Base-by-base conservation (phyloP, 768 basidiomycete species). In the Cystobasidium tubakii region DNA sequence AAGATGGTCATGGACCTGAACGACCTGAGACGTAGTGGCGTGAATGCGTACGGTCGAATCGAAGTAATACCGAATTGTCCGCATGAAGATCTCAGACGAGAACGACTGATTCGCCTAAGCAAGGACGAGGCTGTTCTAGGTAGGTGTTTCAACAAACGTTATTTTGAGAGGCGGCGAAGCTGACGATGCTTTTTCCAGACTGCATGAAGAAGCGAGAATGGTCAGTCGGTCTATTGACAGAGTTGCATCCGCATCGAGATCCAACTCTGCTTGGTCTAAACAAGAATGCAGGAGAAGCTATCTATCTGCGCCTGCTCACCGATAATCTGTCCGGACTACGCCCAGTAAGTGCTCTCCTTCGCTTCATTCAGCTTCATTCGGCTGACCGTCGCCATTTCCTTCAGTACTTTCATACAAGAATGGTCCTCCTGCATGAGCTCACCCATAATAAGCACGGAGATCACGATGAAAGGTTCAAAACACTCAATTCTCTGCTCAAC, bases 201-300 rank as follows among this genome's bases (percentile, higher is more conserved):
- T 53, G 42, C 15, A 54, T 66, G 73, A 65, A 54, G 29, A 36
- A 10, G 0, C 17, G 50, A 23, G 43, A 55, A 6, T 66, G 13
- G 64, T 9, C 63, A 12, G 46, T 66, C 19, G 63, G 73, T 29
- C 50, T 65, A 17, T 64, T 66, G 3, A 2, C 42, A 19, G 44
- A 66, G 42, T 31, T 66, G 25, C 44, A 69, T 67, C 29, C 76
- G 23, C 50, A 71, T 17, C 69, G 69, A n/a, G 69, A 77, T 19
- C 77, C 77, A 0, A 77, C 76, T 12, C 65, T 78, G 4, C 74
- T 78, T 44, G 77, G 77, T 0, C 66, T 78, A n/a, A 78, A 78
- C 75, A 78, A 77, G 54, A 78, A 78, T 55, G 63, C 71, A 9
- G 77, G 77, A 0, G 31, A 78, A 34, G 76, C 76, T 44, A 54